These are phyloP conservation scores for Irpex sp. DNA, from an alignment of 1,284 basidiomycete species.

Conservation along the genomic window DNA sequence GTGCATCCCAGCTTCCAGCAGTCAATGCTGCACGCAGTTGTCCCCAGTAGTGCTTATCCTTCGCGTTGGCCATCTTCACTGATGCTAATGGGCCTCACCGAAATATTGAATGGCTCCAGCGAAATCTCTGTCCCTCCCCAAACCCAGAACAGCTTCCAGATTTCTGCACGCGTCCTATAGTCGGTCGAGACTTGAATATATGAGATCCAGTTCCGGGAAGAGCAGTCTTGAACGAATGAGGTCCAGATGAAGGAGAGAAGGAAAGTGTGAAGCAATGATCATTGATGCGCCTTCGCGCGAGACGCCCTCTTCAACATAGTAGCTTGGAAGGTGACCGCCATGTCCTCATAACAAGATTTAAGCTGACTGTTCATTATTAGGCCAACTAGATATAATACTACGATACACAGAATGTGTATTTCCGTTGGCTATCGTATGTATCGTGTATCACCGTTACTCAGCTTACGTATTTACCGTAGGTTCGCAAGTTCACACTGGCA, in stretches of 20 bases:
- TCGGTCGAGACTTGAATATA: too few relatives aligned
- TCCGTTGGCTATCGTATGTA: too few relatives aligned
- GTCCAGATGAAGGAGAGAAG: neutral
- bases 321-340: neutral
- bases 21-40: constrained; percentile 67
- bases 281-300: neutral
- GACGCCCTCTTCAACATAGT: neutral
- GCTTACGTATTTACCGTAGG: neutral
- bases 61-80: constrained; percentile 38
- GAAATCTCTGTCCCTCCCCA: too few relatives aligned
- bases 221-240: neutral
- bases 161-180: too few relatives aligned
- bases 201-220: neutral
- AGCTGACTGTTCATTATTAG: neutral
- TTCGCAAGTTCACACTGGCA: neutral
- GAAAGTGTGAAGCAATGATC: neutral
- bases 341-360: neutral
- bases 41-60: constrained; percentile 71
- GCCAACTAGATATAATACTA: neutral
- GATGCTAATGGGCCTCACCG: neutral
- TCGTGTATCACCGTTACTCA: too few relatives aligned
- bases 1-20: constrained; percentile 63
- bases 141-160: too few relatives aligned
- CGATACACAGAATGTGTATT: neutral
- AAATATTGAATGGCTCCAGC: too few relatives aligned